Base-by-base conservation (phyloP, 495 filamentous ascomycete species). In the Penicillium pancosmium region DNA sequence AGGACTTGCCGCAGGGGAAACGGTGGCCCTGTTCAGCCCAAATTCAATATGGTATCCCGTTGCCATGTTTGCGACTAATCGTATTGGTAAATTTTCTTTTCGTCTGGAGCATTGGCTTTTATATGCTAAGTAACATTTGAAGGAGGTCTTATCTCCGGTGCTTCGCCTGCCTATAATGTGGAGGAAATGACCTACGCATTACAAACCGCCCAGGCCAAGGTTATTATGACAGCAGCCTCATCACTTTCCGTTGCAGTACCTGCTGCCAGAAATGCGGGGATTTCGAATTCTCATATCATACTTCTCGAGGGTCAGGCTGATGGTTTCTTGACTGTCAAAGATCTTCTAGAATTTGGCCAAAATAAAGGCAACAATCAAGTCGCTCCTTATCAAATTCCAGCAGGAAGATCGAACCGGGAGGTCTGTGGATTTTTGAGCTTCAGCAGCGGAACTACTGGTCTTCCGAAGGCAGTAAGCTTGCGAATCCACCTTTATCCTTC, bases 111-210 rank as follows among this genome's bases (percentile, higher is more conserved):
- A 23, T 4, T 34, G 11, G 9, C 5, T 33, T 18, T 9, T 21
- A 15, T 16, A 16, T 13, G 31, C 16, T 52, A 10, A 52, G 0
- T 33, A 16, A 48, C 2, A 27, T 13, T 15, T 40, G 46, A 12
- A 76, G 82, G 67, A 2, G 83, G 79, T 5, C 69, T 82, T 10
- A 77, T 86, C 0, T 82, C 81, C 0, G 84, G 84, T 6, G 82
- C 83, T 3, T 80, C 76, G 0, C 85, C 85, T 0, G 84, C 81
- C 4, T 87, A 86, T 56, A 85, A 82, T 36, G 66, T 84, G 16
- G 83, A 86, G 21, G 84, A 88, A 57, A 87, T 87, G 83, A 78
- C 78, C 1, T 84, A 86, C 66, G 82, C 83, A 4, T 73, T 87
- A 0, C 73, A 80, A 58, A 83, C 73, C 0, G 78, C 75, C 1